Percentiles rank a stretch among this genome's conserved stretches.
Conservation (phyloP, 208 protist genomes). For the Acanthamoeba culbertsoni region DNA sequence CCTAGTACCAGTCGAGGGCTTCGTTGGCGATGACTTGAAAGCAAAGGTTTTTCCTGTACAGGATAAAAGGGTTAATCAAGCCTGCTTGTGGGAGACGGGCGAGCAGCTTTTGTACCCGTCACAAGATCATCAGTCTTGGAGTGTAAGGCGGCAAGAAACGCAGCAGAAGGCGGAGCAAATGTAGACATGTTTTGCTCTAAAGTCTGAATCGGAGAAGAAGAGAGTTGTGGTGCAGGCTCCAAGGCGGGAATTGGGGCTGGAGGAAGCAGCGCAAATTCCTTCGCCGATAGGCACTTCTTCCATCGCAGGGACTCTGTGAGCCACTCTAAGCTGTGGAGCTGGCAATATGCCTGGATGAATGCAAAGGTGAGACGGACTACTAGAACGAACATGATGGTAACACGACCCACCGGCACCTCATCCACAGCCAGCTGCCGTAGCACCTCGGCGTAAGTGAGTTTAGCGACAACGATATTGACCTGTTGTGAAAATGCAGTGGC, state of each 20-base stretch:
- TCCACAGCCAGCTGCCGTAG: not conserved
- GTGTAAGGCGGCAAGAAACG: not conserved
- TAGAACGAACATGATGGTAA: not conserved
- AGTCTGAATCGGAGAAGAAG: not conserved
- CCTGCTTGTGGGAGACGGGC: not conserved
- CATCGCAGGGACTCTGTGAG: slow-evolving; percentile 36
- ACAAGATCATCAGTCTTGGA: not conserved
- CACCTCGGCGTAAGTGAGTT: not conserved
- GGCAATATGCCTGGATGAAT: not conserved
- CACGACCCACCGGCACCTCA: not conserved
- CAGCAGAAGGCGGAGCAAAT: not conserved
- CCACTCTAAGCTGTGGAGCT: slow-evolving; percentile 14
- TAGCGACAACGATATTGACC: not conserved
- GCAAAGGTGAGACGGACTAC: not conserved
- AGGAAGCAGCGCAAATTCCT: slow-evolving; percentile 43
- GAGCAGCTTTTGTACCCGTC: not conserved
- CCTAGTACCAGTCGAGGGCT: too few species aligned
- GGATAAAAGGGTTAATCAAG: too few species aligned
- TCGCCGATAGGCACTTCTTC: slow-evolving; percentile 46
- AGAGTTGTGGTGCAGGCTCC: not conserved
- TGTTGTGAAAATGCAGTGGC: not conserved
- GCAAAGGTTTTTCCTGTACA: not conserved
- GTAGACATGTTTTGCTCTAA: not conserved
- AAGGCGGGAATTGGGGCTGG: not conserved
- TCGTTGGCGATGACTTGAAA: too few species aligned